phyloP scores from a whole-genome alignment of 257 asterid genomes.

The Anisodus acutangulus region DNA sequence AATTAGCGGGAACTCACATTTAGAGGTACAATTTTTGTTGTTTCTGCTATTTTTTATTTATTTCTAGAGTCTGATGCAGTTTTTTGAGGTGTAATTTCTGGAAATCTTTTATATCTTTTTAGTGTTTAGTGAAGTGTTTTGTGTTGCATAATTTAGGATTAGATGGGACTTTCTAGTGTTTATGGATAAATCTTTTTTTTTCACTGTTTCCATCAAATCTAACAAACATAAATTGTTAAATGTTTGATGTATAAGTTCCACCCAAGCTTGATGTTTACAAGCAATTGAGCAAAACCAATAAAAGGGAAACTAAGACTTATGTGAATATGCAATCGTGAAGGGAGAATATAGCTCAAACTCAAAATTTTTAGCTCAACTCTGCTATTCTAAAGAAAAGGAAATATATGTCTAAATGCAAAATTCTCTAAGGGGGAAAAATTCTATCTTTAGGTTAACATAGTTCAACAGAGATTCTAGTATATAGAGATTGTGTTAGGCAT shows the following conservation, averaged over 20 bases:
- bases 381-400: neutral
- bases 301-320: neutral
- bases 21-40: too few relatives aligned
- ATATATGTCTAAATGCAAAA: neutral
- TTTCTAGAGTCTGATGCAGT: too few relatives aligned
- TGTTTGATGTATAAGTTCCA: neutral
- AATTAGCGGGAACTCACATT: too few relatives aligned
- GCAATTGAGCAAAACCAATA: neutral
- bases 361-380: neutral
- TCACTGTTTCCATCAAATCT: too few relatives aligned
- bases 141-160: too few relatives aligned
- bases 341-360: neutral
- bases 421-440: neutral
- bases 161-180: too few relatives aligned
- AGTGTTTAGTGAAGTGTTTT: too few relatives aligned
- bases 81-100: too few relatives aligned
- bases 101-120: too few relatives aligned
- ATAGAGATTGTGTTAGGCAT: neutral
- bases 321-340: neutral
- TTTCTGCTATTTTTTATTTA: too few relatives aligned
- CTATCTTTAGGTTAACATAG: neutral
- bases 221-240: too few relatives aligned
- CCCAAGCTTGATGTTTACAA: neutral
- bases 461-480: neutral
- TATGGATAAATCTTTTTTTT: too few relatives aligned